Evolutionary conservation across 441 rosid genomes (phyloP), one percentile per base, ranked within the genome.

Genomic region (Gossypium trilobum): DNA sequence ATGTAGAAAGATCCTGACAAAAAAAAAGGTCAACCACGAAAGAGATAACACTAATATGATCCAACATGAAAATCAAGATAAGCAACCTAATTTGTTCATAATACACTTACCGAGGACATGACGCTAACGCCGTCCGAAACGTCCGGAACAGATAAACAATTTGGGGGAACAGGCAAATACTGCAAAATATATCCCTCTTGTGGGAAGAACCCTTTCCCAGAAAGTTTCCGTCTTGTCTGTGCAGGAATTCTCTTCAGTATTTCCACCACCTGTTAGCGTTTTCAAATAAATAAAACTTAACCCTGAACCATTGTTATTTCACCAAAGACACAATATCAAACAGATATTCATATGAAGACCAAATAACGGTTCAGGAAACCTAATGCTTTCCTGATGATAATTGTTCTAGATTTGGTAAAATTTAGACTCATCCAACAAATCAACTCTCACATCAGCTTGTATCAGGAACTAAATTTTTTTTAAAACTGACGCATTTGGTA

Each of bases 161-260:
- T 95, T 4, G 99, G 98, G 27, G 98, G 98, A 74, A 95, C 98
- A n/a, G 99, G 98, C 74, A 95, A 80, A 79, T 80, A 85, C 10
- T 78, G 88, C 68, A 95, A 1, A 51, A 95, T 72, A 70, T 89
- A 95, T 70, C 99, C 99, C 75, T 95, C 96, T 76, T 95, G 99
- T 55, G 97, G 97, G 74, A 90, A 87, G 76, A 85, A 92, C 64
- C 96, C 98, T 81, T 89, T 95, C 44, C 82, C 84, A 59, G 84
- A 72, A 68, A 95, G 97, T 80, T 85, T 95, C 73, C 82, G 87
- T 77, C 87, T 84, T 25, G 95, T 85, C 27, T 91, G 92, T 5
- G 68, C 74, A 0, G 96, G 87, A 63, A 95, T 84, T 77, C 79
- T 85, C 85, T 82, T 93, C 19, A 93, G 81, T 55, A 95, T 95